These are phyloP conservation scores for Aspergillus steynii DNA, from an alignment of 495 filamentous ascomycete genomes.

Conservation along the genomic window DNA sequence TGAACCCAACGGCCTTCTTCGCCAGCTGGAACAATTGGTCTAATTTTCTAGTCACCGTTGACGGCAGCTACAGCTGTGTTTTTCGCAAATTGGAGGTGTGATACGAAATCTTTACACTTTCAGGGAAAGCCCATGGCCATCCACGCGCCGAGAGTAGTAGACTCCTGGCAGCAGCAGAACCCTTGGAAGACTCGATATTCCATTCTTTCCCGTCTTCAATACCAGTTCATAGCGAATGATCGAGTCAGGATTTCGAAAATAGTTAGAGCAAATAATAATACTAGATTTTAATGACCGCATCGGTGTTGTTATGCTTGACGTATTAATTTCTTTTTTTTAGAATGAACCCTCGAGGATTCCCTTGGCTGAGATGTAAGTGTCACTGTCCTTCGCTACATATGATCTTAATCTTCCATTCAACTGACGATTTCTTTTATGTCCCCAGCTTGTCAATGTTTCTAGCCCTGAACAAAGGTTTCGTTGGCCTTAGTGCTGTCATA, in stretches of 20 bases:
- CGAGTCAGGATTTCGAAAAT: no score
- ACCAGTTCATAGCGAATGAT: background rate
- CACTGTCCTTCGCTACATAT: no score
- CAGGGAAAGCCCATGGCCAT: background rate
- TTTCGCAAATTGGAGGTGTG: background rate
- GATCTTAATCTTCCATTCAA: no score
- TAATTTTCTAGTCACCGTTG: background rate
- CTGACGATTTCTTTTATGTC: background rate
- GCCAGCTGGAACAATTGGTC: constrained; percentile 17
- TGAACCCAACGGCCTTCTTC: constrained; percentile 25
- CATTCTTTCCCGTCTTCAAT: background rate
- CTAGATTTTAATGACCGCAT: background rate
- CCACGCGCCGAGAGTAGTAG: no score
- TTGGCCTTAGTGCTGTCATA: background rate
- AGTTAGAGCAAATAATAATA: background rate
- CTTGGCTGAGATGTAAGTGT: no score
- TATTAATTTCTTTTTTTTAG: background rate
- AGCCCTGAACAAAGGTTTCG: background rate
- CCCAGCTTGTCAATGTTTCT: background rate
- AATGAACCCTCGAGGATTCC: no score
- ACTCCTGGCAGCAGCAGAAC: background rate
- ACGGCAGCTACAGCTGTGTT: no score
- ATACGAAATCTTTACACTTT: background rate
- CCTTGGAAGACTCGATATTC: background rate
- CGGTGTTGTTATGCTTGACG: background rate